Base-by-base conservation (phyloP, 345 rosid genomes). In the Hibiscus syriacus region DNA sequence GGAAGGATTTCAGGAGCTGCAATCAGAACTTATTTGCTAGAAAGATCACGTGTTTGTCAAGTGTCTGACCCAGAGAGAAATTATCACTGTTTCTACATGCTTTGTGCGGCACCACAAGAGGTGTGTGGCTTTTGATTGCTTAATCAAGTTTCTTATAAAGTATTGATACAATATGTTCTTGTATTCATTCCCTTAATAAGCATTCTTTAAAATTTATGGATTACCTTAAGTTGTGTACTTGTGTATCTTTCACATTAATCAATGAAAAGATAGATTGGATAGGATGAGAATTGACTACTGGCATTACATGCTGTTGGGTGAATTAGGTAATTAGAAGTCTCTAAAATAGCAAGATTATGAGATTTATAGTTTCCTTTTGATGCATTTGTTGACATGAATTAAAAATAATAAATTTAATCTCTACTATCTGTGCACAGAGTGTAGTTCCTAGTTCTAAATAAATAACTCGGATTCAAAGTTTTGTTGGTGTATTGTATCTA, bases 1-100 rank as follows among this genome's bases (percentile, higher is more conserved):
- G 98, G 98, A 81, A 87, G 83, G 77, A 92, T 94, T 81, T 94
- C 98, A 3, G 99, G 99, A 76, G 99, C 99, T 81, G 99, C 99
- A 14, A 83, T 94, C 76, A 83, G 98, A 82, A 94, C 99, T 78
- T 94, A 94, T 76, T 78, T 91, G 86, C 84, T 91, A 65, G 99
- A 91, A 85, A 91, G 99, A 79, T 94, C 99, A 54, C 97, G 99
- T 75, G 99, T 94, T 74, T 94, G 99, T 79, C 99, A 94, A 81
- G 87, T 94, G 74, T 94, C 98, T 38, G 96, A 91, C 71, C 98
- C 93, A 20, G 99, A 94, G 86, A 91, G 99, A 83, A 91, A 94
- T 76, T 94, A 94, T 77, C 99, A 91, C 71, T 94, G 99, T 78
- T 94, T 94, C 84, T 94, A 94, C 80, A 94, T 94, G 99, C 93